A percentile compares a stretch with the other conserved stretches of the same genome.
These are phyloP conservation scores for Solanum etuberosum DNA, from an alignment of 257 asterid species.

Conservation along the genomic window DNA sequence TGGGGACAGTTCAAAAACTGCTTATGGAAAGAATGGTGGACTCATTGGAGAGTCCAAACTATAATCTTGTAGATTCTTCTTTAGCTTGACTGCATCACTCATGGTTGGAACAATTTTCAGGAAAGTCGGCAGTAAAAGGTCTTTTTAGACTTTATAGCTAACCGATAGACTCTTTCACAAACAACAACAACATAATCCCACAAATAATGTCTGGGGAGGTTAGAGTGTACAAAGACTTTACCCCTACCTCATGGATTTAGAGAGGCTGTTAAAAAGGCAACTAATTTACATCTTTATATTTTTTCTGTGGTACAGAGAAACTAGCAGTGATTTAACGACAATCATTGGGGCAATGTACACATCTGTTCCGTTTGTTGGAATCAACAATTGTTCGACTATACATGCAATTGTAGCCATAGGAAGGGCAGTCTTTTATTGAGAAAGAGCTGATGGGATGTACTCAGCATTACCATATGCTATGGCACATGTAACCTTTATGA, in stretches of 20 bases:
- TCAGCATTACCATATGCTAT: slow-evolving; percentile 78
- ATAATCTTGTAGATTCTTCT: background rate
- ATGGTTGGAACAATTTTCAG: slow-evolving; percentile 70
- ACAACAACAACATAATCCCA: no score
- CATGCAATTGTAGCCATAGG: slow-evolving; percentile 70
- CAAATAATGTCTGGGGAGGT: no score
- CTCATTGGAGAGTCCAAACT: slow-evolving; percentile 36
- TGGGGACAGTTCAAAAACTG: slow-evolving; percentile 54
- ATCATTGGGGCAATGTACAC: slow-evolving; percentile 74
- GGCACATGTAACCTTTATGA: slow-evolving; percentile 35
- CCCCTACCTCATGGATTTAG: background rate
- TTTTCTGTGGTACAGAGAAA: slow-evolving; percentile 21
- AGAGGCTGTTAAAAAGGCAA: background rate
- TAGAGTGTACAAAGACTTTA: no score
- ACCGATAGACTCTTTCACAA: background rate
- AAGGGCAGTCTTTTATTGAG: slow-evolving; percentile 64
- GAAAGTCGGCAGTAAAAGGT: slow-evolving; percentile 61
- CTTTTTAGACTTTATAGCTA: background rate
- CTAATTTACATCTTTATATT: background rate
- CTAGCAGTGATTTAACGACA: slow-evolving; percentile 44
- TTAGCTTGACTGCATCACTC: slow-evolving; percentile 62
- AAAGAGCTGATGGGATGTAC: slow-evolving; percentile 65
- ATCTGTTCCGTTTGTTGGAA: slow-evolving; percentile 58
- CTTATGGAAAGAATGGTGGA: slow-evolving; percentile 82
- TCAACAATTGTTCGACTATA: slow-evolving; percentile 15